These are phyloP conservation scores for Chalciporus chontae DNA, from an alignment of 768 basidiomycete species.

Conservation along the genomic window DNA sequence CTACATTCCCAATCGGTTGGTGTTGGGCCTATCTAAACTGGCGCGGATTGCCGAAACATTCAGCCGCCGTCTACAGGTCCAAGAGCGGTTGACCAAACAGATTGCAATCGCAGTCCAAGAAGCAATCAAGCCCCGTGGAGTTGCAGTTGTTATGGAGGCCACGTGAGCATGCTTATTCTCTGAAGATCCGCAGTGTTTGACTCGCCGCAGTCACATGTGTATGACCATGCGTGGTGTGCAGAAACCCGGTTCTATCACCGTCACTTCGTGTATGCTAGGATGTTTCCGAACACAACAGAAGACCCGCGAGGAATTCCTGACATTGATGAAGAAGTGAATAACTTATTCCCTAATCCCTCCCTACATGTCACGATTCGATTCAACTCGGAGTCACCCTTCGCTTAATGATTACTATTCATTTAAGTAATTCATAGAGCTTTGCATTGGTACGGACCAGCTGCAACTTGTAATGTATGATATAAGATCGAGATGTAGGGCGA, in stretches of 20 bases:
- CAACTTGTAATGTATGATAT: slow-evolving; percentile 17
- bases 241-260: slow-evolving; percentile 93
- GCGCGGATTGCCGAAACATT: slow-evolving; percentile 98
- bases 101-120: slow-evolving; percentile 98
- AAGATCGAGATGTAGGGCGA: slow-evolving; percentile 7
- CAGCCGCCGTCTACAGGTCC: slow-evolving; percentile 91
- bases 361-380: slow-evolving; percentile 37
- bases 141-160: slow-evolving; percentile 99
- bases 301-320: slow-evolving; percentile 95
- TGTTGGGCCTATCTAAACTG: slow-evolving; percentile 93
- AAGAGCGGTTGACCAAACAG: slow-evolving; percentile 96
- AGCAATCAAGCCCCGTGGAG: slow-evolving; percentile 95
- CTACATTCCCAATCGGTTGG: slow-evolving; percentile 94
- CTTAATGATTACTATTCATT: slow-evolving; percentile 19
- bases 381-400: slow-evolving; percentile 29
- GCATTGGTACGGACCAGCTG: slow-evolving; percentile 6
- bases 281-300: slow-evolving; percentile 99
- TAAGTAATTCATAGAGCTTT: slow-evolving; percentile 19
- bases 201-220: slow-evolving; percentile 74
- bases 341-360: slow-evolving; percentile 2
- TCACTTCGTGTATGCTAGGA: slow-evolving; percentile 97
- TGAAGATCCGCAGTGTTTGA: slow-evolving; percentile 10
- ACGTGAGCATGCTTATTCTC: slow-evolving; percentile 56
- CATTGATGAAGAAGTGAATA: slow-evolving; percentile 59
- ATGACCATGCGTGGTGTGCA: slow-evolving; percentile 99